A percentile compares a stretch with the other conserved stretches of the same genome.
Conservation (phyloP, 441 rosid species). For the Erysimum cheiri region DNA sequence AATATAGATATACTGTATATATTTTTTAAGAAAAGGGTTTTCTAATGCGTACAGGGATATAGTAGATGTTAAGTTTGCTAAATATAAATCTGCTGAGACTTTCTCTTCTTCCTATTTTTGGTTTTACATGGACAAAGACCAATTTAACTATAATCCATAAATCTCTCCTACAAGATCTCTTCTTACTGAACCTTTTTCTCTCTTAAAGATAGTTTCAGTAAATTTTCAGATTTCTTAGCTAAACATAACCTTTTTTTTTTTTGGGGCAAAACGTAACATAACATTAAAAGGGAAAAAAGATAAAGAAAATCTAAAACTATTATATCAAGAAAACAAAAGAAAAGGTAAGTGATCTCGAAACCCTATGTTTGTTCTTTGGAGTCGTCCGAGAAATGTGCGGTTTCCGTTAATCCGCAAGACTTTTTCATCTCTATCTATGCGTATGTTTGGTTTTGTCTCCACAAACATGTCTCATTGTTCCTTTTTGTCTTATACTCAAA, state of each 20-base stretch:
- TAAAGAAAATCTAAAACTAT: constrained; percentile 7
- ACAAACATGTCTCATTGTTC: constrained; percentile 36
- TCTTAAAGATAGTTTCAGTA: neutral
- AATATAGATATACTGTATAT: no score
- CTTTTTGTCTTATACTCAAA: constrained; percentile 28
- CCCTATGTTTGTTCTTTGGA: constrained; percentile 42
- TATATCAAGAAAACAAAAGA: constrained; percentile 18
- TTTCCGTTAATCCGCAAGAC: constrained; percentile 40
- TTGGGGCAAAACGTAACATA: neutral
- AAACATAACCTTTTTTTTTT: no score
- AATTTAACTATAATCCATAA: constrained; percentile 27
- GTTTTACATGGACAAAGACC: constrained; percentile 28
- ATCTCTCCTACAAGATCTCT: constrained; percentile 33
- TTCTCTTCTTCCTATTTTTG: constrained; percentile 38
- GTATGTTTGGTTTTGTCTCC: constrained; percentile 40
- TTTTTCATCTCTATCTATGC: constrained; percentile 41
- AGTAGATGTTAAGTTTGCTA: constrained; percentile 29
- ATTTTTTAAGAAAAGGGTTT: no score
- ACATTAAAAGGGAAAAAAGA: constrained; percentile 31
- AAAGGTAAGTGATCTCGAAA: constrained; percentile 45
- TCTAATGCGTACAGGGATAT: neutral
- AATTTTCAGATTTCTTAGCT: neutral
- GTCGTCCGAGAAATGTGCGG: constrained; percentile 36
- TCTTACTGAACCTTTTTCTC: constrained; percentile 32
- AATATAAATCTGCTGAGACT: constrained; percentile 38